phyloP scores from a whole-genome alignment of 345 rosid species.

The Durio zibethinus region DNA sequence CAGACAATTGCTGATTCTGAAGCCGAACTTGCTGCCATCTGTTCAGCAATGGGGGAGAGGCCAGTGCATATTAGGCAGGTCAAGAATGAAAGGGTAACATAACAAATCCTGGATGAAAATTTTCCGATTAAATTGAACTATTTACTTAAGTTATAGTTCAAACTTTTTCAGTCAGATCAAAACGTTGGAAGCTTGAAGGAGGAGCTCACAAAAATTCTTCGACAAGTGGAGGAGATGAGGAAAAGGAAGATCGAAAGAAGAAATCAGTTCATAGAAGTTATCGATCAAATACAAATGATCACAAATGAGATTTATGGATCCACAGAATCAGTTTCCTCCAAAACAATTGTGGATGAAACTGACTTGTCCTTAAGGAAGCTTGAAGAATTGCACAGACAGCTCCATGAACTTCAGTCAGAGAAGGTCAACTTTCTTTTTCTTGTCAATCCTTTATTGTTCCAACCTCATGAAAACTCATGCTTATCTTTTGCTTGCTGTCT shows the following conservation, averaged over 20 bases:
- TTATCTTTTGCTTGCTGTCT: conserved; percentile 1
- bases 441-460: neutral
- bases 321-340: conserved; percentile 28
- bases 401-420: conserved; percentile 64
- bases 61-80: conserved; percentile 96
- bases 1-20: conserved; percentile 84
- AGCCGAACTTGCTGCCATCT: conserved; percentile 85
- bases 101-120: neutral
- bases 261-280: conserved; percentile 66
- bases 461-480: neutral
- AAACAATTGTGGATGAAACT: conserved; percentile 51
- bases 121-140: neutral
- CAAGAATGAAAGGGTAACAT: neutral
- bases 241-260: conserved; percentile 74
- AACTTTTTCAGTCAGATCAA: conserved; percentile 60
- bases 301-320: conserved; percentile 59
- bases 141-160: conserved; percentile 8
- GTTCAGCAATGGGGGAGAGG: conserved; percentile 87
- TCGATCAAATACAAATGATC: conserved; percentile 49
- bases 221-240: conserved; percentile 84
- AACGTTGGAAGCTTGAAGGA: conserved; percentile 73
- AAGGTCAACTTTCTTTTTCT: conserved; percentile 47
- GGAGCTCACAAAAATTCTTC: conserved; percentile 69
- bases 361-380: conserved; percentile 78
- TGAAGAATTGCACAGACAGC: conserved; percentile 62